Base-by-base conservation (phyloP, 306 rosid genomes). In the Gastrolobium bilobum region DNA sequence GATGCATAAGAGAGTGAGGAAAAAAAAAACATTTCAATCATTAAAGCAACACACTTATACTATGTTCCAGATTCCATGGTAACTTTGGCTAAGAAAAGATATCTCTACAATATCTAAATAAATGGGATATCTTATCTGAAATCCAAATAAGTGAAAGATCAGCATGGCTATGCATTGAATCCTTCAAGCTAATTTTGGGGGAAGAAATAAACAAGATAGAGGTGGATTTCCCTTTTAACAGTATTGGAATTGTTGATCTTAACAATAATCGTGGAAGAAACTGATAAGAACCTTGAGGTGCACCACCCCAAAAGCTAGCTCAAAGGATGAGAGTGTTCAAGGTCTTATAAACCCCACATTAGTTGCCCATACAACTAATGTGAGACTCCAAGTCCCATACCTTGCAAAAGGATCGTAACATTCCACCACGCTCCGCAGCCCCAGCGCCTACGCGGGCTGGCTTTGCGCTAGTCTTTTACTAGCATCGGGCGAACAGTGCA, bases 251-350 rank as follows among this genome's bases (percentile, higher is more conserved):
- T 53, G 48, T 43, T 44, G 46, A 68, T 58, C 59, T 48, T 40
- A 81, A 68, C 4, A 75, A 68, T 8, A 57, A 35, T 43, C 60
- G 76, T 58, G 46, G 61, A 65, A 73, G 29, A 15, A n/a, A n/a
- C n/a, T n/a, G n/a, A n/a, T n/a, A n/a, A n/a, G n/a, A n/a, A n/a
- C n/a, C n/a, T n/a, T n/a, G n/a, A n/a, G n/a, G n/a, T n/a, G n/a
- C n/a, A n/a, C n/a, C n/a, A n/a, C n/a, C n/a, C n/a, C n/a, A n/a
- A n/a, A n/a, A n/a, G n/a, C n/a, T n/a, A n/a, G n/a, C n/a, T n/a
- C n/a, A n/a, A n/a, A n/a, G n/a, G n/a, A n/a, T n/a, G n/a, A n/a
- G n/a, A n/a, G n/a, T n/a, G n/a, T n/a, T n/a, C n/a, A n/a, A n/a
- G n/a, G n/a, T n/a, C n/a, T n/a, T n/a, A n/a, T n/a, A n/a, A n/a